Evolutionary conservation across 768 basidiomycete species (phyloP), one percentile per base, ranked within the genome.

Genomic region (Lactifluus volemus): DNA sequence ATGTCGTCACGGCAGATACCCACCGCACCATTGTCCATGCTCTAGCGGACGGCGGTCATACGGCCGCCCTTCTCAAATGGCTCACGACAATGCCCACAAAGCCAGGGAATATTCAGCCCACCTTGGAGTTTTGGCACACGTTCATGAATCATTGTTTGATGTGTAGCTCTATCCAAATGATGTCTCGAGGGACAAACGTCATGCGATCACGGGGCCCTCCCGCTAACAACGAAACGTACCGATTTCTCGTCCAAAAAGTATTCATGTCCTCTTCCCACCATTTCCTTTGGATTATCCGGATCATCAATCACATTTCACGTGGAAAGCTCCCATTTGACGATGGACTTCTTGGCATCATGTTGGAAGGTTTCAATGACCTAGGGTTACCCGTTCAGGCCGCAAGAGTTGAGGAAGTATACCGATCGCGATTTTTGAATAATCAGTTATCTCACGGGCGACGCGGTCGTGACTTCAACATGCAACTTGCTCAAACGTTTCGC

Each of bases 111-210:
- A 63, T 78, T 48, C 69, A 68, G 5, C 83, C 84, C 0, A 77
- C 78, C 25, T 70, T 78, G 41, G 73, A 78, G 21, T 83, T 84
- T 59, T 83, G 83, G 73, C 80, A 85, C 63, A 61, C 76, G 10
- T 77, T 84, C 63, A 71, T 88, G 39, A 73, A 79, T 41, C 70
- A 69, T 17, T 78, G 76, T 59, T 65, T 44, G 65, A 67, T 14
- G 14, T 49, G 60, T 25, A 45, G 45, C 41, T 49, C 47, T 9
- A 25, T 64, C 32, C 53, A 52, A 30, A 42, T 34, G 19, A 66
- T 66, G 65, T 66, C 59, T 21, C 53, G 17, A 36, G 59, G 55
- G 10, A 34, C 47, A 2, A 30, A 36, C 5, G 5, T 50, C 60
- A 77, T 77, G 76, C 71, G 68, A 44, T 68, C 71, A 34, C 68